phyloP scores from a whole-genome alignment of 2,329 filamentous ascomycete species.

The Ascochyta lentis region DNA sequence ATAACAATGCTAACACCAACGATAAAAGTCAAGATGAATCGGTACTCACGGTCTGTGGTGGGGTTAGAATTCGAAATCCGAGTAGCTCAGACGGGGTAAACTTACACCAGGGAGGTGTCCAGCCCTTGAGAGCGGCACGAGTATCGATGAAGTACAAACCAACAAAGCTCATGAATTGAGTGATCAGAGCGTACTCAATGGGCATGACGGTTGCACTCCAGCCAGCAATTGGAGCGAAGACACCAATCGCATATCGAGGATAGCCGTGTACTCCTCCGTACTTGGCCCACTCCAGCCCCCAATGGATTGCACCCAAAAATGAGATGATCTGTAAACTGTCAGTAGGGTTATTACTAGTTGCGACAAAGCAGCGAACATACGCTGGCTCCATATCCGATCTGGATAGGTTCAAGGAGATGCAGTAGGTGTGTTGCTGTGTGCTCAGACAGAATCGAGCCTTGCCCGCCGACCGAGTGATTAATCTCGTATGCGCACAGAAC shows the following conservation, averaged over 20 bases:
- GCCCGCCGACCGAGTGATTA: conserved; percentile 70
- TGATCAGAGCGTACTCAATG: conserved; percentile 81
- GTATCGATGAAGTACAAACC: conserved; percentile 86
- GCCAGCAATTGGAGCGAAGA: conserved; percentile 78
- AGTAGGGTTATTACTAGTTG: neutral
- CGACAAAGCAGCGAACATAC: conserved; percentile 55
- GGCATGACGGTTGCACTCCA: conserved; percentile 91
- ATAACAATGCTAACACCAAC: conserved; percentile 83
- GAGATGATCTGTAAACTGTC: conserved; percentile 72
- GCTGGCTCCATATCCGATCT: conserved; percentile 89
- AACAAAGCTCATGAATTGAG: conserved; percentile 85
- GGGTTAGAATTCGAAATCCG: conserved; percentile 48
- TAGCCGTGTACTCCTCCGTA: conserved; percentile 72
- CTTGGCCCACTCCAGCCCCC: conserved; percentile 85
- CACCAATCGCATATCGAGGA: conserved; percentile 82
- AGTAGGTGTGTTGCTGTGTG: conserved; percentile 76
- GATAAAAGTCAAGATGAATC: conserved; percentile 89
- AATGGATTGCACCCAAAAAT: conserved; percentile 92
- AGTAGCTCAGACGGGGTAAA: neutral
- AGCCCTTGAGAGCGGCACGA: conserved; percentile 73
- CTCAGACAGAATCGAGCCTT: conserved; percentile 69
- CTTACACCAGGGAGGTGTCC: conserved; percentile 81
- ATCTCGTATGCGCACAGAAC: conserved; percentile 84
- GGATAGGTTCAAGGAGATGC: conserved; percentile 80
- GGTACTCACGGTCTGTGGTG: conserved; percentile 71